Conservation (phyloP, 2,329 filamentous ascomycete species). For the Fusarium tuaranense region DNA sequence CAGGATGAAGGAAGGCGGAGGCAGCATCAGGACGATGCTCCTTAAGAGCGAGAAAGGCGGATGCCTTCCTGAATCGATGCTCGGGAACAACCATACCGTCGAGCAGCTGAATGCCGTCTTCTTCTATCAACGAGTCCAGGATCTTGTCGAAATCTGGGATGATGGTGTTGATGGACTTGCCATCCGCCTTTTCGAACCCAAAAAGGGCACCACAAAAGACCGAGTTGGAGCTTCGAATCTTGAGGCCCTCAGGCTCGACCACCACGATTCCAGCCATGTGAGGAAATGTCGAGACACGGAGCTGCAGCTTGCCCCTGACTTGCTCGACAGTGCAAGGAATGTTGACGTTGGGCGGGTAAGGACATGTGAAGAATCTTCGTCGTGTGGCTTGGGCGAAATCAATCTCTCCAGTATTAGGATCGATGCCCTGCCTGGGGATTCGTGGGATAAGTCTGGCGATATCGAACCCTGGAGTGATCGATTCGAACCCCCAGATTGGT, state of each 20-base stretch:
- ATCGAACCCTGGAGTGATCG: conserved; percentile 75
- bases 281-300: conserved; percentile 92
- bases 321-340: conserved; percentile 88
- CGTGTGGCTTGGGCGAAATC: conserved; percentile 82
- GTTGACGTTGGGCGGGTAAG: conserved; percentile 79
- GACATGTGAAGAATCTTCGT: conserved; percentile 85
- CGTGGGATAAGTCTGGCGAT: conserved; percentile 83
- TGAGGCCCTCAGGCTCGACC: conserved; percentile 80
- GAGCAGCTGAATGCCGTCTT: conserved; percentile 84
- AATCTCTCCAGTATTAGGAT: conserved; percentile 76
- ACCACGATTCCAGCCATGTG: conserved; percentile 98
- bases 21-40: conserved; percentile 85
- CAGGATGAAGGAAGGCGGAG: conserved; percentile 83
- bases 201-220: conserved; percentile 95
- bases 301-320: conserved; percentile 73
- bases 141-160: conserved; percentile 91
- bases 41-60: conserved; percentile 84
- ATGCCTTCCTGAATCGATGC: conserved; percentile 91
- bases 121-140: conserved; percentile 82
- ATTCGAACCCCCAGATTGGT: conserved; percentile 85
- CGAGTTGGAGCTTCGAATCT: conserved; percentile 91
- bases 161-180: conserved; percentile 80
- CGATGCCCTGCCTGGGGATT: conserved; percentile 81
- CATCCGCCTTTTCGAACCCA: conserved; percentile 86
- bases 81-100: conserved; percentile 98